Evolutionary conservation across 2,329 filamentous ascomycete genomes (phyloP).

Genomic region (Colletotrichum gigasporum): DNA sequence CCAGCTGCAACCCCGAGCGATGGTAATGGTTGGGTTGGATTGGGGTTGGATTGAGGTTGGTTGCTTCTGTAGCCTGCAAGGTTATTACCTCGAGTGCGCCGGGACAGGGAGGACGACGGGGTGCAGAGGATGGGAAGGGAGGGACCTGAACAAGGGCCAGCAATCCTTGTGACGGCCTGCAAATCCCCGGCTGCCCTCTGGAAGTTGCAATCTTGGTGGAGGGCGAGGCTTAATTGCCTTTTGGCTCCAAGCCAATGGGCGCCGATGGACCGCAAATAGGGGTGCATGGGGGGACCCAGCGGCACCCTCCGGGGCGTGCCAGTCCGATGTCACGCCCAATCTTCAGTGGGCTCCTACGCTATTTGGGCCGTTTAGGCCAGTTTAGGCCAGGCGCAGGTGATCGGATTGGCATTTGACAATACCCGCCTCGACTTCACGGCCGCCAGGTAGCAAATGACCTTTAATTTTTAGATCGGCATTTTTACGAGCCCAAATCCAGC

Average conservation of each 20-base stretch:
- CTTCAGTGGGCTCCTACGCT: slow-evolving; percentile 16
- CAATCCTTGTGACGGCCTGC: slow-evolving; percentile 21
- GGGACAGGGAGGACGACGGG: slow-evolving; percentile 28
- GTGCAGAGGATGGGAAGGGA: slow-evolving; percentile 1
- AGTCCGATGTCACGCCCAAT: slow-evolving; percentile 17
- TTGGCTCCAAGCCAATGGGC: slow-evolving; percentile 29
- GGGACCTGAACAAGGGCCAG: slow-evolving; percentile 18
- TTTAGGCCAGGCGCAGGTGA: slow-evolving; percentile 14
- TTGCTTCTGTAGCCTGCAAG: no score
- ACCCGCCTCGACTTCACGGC: neutral
- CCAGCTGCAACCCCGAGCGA: no score
- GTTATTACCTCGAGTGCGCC: no score
- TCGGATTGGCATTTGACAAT: slow-evolving; percentile 19
- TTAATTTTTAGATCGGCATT: no score
- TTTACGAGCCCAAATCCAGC: neutral
- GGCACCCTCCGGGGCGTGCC: slow-evolving; percentile 19
- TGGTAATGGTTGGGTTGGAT: no score
- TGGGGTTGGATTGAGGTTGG: no score
- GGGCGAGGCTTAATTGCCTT: slow-evolving; percentile 29
- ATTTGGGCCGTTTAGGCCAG: slow-evolving; percentile 18
- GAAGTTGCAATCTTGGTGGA: slow-evolving; percentile 25
- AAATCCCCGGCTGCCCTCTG: slow-evolving; percentile 20
- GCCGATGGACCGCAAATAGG: slow-evolving; percentile 12
- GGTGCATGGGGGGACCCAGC: slow-evolving; percentile 12
- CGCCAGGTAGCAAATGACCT: neutral